Evolutionary conservation across 2,329 filamentous ascomycete species (phyloP).

Genomic region (Lachnellula cervina): DNA sequence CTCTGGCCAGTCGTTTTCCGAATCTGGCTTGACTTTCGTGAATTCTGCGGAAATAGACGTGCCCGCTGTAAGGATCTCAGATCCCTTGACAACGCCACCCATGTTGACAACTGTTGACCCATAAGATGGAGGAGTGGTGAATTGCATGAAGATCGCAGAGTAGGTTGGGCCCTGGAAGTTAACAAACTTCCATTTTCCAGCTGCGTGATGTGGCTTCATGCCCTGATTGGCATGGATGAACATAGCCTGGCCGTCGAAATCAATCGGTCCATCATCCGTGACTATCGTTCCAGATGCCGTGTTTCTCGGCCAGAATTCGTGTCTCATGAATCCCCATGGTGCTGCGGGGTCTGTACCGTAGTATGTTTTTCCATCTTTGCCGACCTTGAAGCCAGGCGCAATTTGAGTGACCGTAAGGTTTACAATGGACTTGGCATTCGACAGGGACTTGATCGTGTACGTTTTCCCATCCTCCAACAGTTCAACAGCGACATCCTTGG

Average conservation of each 20-base stretch:
- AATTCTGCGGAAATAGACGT: conserved; percentile 62
- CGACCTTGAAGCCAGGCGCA: conserved; percentile 77
- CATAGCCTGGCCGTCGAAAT: conserved; percentile 75
- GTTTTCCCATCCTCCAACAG: conserved; percentile 76
- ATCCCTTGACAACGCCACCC: conserved; percentile 75
- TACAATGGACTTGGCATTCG: conserved; percentile 74
- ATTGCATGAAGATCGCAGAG: conserved; percentile 94
- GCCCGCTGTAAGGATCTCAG: conserved; percentile 71
- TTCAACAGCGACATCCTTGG: conserved; percentile 78
- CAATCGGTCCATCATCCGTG: conserved; percentile 73
- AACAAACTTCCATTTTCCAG: conserved; percentile 87
- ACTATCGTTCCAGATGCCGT: conserved; percentile 76
- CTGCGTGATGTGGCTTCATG: conserved; percentile 98
- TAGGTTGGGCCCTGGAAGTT: conserved; percentile 84
- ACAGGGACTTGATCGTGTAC: conserved; percentile 88
- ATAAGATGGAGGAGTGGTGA: conserved; percentile 88
- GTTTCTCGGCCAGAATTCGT: conserved; percentile 92
- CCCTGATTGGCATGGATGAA: conserved; percentile 87
- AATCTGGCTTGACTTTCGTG: conserved; percentile 63
- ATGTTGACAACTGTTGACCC: conserved; percentile 79
- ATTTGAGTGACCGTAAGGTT: conserved; percentile 75
- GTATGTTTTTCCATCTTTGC: conserved; percentile 75
- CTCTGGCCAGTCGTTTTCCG: conserved; percentile 82
- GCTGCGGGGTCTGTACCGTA: conserved; percentile 81
- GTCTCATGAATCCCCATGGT: conserved; percentile 90